Evolutionary conservation across 169 alveolate genomes (phyloP), one percentile per base, ranked within the genome.

Genomic region (Plasmodium gonderi): DNA sequence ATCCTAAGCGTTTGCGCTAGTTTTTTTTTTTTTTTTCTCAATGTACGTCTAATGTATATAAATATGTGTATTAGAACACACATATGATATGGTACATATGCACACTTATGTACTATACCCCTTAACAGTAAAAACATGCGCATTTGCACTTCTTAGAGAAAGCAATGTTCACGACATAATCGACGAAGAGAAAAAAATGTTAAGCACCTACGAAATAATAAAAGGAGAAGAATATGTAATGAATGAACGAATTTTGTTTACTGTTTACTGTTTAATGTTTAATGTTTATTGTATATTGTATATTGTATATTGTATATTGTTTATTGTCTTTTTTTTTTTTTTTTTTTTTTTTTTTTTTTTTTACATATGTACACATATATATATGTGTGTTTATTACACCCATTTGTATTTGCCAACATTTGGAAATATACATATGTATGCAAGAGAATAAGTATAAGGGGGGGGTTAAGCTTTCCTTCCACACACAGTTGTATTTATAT

Each of bases 101-200:
- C 20, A 68, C 4, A 7, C 26, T 31, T 47, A 78, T 49, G 33
- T 23, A 1, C 40, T 77, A 47, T 47, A 77, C 74, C n/a, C n/a
- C n/a, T n/a, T n/a, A 6, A 7, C 6, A 20, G 29, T 68, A 68
- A 31, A 4, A 3, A 42, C 29, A 64, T 68, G 23, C 47, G 33
- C 64, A 33, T 36, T n/a, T 68, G 23, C 51, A 44, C 6, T 64
- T 77, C 17, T 40, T 12, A 89, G 94, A 68, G 94, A 89, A 42
- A 89, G 94, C 69, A 78, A 77, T 69, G 90, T 89, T n/a, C 90
- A 89, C 44, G 94, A 89, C 51, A 89, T 89, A 65, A 67, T 76
- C 12, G 90, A 89, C 47, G 90, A 77, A 44, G 81, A 89, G n/a
- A 45, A 78, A 89, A 89, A 78, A 65, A 38, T 75, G 64, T 69